phyloP scores from a whole-genome alignment of 2,329 filamentous ascomycete species.

The Coleophoma cylindrospora region DNA sequence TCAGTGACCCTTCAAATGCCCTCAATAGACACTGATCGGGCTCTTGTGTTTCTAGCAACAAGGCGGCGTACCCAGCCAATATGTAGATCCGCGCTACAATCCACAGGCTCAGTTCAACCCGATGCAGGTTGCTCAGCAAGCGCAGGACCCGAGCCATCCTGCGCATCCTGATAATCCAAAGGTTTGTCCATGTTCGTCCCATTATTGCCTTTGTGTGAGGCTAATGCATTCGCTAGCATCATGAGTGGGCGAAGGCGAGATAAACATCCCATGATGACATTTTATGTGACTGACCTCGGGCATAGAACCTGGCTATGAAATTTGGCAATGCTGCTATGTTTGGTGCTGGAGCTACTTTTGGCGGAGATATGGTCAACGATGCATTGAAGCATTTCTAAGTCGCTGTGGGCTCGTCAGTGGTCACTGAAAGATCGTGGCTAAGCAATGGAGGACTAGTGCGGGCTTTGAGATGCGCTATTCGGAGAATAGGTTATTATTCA shows the following conservation, averaged over 20 bases:
- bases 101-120: constrained; percentile 15
- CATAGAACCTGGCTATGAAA: constrained; percentile 13
- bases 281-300: background rate
- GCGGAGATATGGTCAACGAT: constrained; percentile 24
- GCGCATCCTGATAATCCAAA: constrained; percentile 25
- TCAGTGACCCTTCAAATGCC: constrained; percentile 7
- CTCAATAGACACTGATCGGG: background rate
- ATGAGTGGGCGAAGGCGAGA: constrained; percentile 19
- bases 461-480: too few relatives aligned
- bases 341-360: constrained; percentile 25
- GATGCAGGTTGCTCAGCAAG: constrained; percentile 18
- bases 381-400: constrained; percentile 11
- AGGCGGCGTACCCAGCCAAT: constrained; percentile 17
- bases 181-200: constrained; percentile 2
- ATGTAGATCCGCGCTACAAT: constrained; percentile 22
- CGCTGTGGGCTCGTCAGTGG: too few relatives aligned
- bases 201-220: background rate
- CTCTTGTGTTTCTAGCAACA: constrained; percentile 8
- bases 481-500: too few relatives aligned
- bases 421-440: too few relatives aligned
- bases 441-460: too few relatives aligned
- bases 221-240: constrained; percentile 12
- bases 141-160: constrained; percentile 24
- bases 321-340: constrained; percentile 26
- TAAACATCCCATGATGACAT: background rate